Conservation (phyloP, 495 filamentous ascomycete genomes). For the Hypoxylon cercidicola region DNA sequence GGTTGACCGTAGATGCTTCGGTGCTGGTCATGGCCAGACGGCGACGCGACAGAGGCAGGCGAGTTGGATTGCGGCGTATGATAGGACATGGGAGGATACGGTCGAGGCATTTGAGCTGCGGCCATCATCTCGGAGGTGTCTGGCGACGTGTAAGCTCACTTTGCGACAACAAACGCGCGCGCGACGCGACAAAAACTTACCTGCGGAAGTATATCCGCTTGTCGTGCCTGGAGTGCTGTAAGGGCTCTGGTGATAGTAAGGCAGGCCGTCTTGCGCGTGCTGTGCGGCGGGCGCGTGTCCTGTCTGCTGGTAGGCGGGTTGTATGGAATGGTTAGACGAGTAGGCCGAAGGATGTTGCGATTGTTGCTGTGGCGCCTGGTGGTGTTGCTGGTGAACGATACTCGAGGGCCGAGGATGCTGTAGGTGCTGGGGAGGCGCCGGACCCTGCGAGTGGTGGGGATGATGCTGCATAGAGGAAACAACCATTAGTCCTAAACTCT, state of each 20-base stretch:
- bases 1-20: slow-evolving; percentile 85
- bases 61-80: slow-evolving; percentile 97
- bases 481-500: slow-evolving; percentile 58
- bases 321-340: slow-evolving; percentile 62
- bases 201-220: slow-evolving; percentile 79
- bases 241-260: slow-evolving; percentile 79
- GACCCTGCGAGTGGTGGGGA: slow-evolving; percentile 68
- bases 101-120: slow-evolving; percentile 84
- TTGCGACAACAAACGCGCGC: slow-evolving; percentile 3
- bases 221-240: slow-evolving; percentile 78
- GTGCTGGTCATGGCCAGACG: slow-evolving; percentile 88
- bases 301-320: slow-evolving; percentile 62
- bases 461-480: slow-evolving; percentile 68
- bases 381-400: slow-evolving; percentile 73
- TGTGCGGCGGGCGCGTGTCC: slow-evolving; percentile 59
- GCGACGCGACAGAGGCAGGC: slow-evolving; percentile 93
- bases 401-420: slow-evolving; percentile 72
- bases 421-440: slow-evolving; percentile 64
- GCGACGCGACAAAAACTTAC: slow-evolving; percentile 63
- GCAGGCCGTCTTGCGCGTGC: slow-evolving; percentile 67
- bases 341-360: slow-evolving; percentile 68
- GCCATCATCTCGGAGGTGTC: slow-evolving; percentile 95
- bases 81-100: slow-evolving; percentile 89
- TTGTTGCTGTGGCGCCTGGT: slow-evolving; percentile 58
- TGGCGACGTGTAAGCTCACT: slow-evolving; percentile 54